Conservation (phyloP, 306 rosid genomes). For the Ziziphus jujuba region DNA sequence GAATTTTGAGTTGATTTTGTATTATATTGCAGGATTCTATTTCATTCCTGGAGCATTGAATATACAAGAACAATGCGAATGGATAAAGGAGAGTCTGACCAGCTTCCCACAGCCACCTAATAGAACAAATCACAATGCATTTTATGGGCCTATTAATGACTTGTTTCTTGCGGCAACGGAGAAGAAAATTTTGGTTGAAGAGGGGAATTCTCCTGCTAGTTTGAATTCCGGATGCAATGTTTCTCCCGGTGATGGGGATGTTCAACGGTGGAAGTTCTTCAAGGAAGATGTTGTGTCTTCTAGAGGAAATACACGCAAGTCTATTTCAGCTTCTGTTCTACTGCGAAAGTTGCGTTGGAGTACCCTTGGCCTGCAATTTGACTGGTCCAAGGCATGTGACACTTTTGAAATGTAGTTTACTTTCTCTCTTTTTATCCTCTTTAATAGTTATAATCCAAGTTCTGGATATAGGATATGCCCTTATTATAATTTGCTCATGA, state of each 20-base stretch:
- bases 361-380: conserved; percentile 90
- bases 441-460: not conserved
- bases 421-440: not conserved
- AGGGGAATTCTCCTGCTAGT: conserved; percentile 28
- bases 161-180: conserved; percentile 63
- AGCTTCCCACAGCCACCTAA: conserved; percentile 91
- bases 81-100: conserved; percentile 73
- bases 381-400: conserved; percentile 83
- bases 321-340: conserved; percentile 55
- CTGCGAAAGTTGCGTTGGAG: conserved; percentile 91
- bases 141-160: conserved; percentile 63
- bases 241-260: conserved; percentile 24
- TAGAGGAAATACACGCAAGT: conserved; percentile 44
- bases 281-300: conserved; percentile 39
- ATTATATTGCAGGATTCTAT: conserved; percentile 61
- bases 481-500: not conserved
- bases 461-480: not conserved
- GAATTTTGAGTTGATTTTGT: not conserved
- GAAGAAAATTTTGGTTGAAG: conserved; percentile 51
- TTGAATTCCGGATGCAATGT: conserved; percentile 25
- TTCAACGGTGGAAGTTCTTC: conserved; percentile 48
- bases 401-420: not conserved
- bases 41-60: conserved; percentile 72
- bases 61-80: conserved; percentile 63
- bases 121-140: conserved; percentile 89